Percentiles rank a stretch among this genome's conserved stretches.
These are phyloP conservation scores for Coniochaeta prunicola DNA, from an alignment of 2,329 filamentous ascomycete species.

Conservation along the genomic window DNA sequence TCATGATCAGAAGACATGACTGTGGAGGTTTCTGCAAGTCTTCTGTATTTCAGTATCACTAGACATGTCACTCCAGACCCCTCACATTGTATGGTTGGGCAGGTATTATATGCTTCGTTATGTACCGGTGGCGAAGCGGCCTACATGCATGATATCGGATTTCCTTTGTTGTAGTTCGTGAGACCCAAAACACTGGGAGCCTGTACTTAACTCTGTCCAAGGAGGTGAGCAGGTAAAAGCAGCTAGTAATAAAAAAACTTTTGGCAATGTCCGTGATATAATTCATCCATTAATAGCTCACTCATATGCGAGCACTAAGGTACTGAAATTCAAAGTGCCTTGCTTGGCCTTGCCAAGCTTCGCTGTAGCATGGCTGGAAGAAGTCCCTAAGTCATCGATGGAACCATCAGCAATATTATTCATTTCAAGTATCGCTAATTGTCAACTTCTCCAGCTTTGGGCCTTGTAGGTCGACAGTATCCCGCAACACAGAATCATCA, in stretches of 20 bases:
- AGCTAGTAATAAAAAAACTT: not conserved
- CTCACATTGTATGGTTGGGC: not conserved
- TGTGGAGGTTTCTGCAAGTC: not conserved
- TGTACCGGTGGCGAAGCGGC: not conserved
- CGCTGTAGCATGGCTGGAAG: too few relatives aligned
- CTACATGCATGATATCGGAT: not conserved
- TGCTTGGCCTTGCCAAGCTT: too few relatives aligned
- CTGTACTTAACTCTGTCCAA: not conserved
- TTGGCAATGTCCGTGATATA: too few relatives aligned
- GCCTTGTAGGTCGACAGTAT: not conserved
- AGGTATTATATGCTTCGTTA: not conserved
- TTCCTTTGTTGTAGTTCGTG: not conserved
- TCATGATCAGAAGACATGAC: not conserved
- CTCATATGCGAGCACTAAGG: too few relatives aligned
- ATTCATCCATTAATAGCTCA: too few relatives aligned
- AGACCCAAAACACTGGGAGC: not conserved
- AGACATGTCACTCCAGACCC: slow-evolving; percentile 1
- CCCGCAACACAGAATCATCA: slow-evolving; percentile 4
- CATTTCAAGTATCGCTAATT: not conserved
- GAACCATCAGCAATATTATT: not conserved
- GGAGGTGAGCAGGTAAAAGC: not conserved
- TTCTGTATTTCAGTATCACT: not conserved
- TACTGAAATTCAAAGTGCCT: too few relatives aligned
- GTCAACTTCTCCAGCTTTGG: not conserved
- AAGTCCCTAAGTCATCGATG: not conserved